phyloP scores from a whole-genome alignment of 306 rosid genomes.

The Glycine tomentella region DNA sequence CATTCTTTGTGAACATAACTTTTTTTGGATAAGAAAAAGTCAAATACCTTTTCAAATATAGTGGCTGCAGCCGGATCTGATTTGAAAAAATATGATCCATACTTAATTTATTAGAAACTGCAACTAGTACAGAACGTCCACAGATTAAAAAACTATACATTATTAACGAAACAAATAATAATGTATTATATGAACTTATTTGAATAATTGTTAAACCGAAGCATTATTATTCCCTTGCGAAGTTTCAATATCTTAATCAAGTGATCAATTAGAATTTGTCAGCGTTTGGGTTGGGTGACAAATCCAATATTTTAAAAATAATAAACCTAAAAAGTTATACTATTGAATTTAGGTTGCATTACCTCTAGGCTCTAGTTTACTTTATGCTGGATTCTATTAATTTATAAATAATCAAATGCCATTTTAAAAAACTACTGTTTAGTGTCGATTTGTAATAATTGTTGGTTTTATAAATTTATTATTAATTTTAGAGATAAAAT shows the following conservation, averaged over 20 bases:
- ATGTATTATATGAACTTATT: neutral
- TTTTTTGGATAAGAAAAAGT: conserved; percentile 34
- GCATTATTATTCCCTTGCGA: neutral
- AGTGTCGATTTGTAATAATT: neutral
- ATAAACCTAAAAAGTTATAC: neutral
- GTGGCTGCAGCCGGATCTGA: neutral
- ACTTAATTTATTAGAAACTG: neutral
- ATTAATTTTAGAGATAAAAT: neutral
- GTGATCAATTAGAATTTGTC: neutral
- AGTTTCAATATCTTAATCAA: neutral
- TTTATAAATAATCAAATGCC: neutral
- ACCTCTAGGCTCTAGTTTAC: neutral
- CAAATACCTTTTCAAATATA: conserved; percentile 28
- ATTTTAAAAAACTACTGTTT: neutral
- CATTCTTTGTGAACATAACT: neutral
- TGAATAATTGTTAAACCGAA: neutral
- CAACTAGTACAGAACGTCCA: conserved; percentile 28
- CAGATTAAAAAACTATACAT: neutral
- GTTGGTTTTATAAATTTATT: neutral
- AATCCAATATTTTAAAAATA: neutral
- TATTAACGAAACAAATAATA: neutral
- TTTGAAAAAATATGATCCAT: neutral
- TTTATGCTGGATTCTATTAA: neutral
- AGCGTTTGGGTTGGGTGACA: neutral
- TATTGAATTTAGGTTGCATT: neutral